Conservation (phyloP, 805 yeast genomes). For the Torulaspora microellipsoides region DNA sequence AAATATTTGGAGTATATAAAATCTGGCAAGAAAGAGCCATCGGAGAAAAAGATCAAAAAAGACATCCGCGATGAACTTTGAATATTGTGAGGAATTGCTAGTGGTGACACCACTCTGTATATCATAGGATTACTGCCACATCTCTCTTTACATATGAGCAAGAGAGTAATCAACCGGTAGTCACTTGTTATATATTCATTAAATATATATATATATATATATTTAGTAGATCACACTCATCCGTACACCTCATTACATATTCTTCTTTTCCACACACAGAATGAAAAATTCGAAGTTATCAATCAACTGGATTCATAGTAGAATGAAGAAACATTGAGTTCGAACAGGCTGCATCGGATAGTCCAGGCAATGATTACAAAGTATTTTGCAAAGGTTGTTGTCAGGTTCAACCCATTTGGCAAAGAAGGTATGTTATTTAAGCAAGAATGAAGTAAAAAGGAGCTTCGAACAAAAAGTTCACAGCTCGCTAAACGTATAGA, state of each 20-base stretch:
- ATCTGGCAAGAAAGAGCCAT: conserved; percentile 15
- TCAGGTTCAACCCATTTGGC: conserved; percentile 74
- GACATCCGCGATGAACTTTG: conserved; percentile 21
- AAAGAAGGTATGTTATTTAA: conserved; percentile 45
- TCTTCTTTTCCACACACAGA: neutral
- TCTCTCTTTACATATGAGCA: no score
- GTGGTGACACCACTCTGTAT: no score
- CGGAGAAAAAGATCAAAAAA: conserved; percentile 6
- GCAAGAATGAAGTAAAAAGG: no score
- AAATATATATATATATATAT: no score
- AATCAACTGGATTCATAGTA: no score
- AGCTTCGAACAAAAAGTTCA: neutral
- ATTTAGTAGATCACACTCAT: no score
- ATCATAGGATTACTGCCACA: no score
- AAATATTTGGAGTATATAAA: conserved; percentile 19
- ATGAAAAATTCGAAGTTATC: neutral
- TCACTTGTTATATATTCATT: no score
- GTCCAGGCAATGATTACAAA: conserved; percentile 69
- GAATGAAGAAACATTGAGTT: no score
- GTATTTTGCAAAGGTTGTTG: conserved; percentile 72
- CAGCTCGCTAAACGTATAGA: neutral
- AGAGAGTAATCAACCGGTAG: no score
- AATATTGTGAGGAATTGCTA: neutral
- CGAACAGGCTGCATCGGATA: no score
- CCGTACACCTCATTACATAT: no score